A percentile compares a stretch with the other conserved stretches of the same genome.
Evolutionary conservation across 257 asterid genomes (phyloP).

Genomic region (Solanum rostratum): DNA sequence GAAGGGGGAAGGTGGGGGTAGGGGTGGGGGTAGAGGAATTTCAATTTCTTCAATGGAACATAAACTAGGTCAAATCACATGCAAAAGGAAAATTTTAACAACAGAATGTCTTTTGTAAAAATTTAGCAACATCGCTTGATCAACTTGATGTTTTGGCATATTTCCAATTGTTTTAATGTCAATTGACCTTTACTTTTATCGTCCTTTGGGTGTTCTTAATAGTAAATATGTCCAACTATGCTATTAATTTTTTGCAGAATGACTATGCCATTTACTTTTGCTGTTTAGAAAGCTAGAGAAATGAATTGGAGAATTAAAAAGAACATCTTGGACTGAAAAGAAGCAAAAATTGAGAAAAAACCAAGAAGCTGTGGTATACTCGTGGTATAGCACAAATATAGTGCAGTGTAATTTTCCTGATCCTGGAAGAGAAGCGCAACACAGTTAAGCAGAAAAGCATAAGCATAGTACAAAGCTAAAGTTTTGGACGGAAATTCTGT

Average conservation of each 20-base stretch:
- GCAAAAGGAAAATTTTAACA: background rate
- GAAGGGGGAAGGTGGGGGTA: too few species aligned
- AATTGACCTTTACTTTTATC: background rate
- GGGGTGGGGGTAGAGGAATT: background rate
- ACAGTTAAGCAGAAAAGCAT: background rate
- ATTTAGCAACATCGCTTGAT: background rate
- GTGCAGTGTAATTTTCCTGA: background rate
- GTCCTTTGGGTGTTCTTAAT: background rate
- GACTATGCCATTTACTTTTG: background rate
- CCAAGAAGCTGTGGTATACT: background rate
- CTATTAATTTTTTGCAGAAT: background rate
- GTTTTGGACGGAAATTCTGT: background rate
- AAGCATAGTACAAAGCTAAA: background rate
- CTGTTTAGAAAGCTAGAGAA: background rate
- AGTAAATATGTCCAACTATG: background rate
- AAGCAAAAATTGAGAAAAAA: background rate
- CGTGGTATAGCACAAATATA: background rate
- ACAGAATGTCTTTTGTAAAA: background rate
- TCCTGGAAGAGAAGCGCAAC: background rate
- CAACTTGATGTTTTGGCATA: background rate
- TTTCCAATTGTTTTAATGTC: background rate
- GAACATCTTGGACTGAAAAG: background rate
- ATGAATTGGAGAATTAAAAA: background rate
- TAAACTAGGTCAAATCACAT: background rate
- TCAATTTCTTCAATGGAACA: background rate